Conservation (phyloP, 805 yeast genomes). For the Starmerella sp. region DNA sequence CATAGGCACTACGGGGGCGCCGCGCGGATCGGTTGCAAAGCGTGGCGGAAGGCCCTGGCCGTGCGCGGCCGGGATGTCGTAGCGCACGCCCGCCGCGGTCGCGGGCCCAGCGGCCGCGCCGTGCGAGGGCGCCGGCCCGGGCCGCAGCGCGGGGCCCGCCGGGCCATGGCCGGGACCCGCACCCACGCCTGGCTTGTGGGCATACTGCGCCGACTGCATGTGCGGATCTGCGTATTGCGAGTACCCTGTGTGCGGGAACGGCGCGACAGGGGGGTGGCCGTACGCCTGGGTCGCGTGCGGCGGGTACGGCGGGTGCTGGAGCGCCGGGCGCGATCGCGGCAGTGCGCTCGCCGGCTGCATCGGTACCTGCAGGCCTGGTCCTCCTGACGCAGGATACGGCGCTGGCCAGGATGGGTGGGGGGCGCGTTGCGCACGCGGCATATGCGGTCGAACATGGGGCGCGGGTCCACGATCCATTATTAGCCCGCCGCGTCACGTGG, state of each 20-base stretch:
- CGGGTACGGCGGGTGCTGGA: not conserved
- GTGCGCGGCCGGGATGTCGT: not conserved
- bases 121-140: not conserved
- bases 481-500: not conserved
- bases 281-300: not conserved
- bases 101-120: not conserved
- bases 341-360: not conserved
- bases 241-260: not conserved
- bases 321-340: not conserved
- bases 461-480: not conserved
- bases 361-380: not conserved
- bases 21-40: not conserved
- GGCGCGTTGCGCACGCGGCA: conserved; percentile 6
- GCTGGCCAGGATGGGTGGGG: conserved; percentile 5
- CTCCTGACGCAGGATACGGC: not conserved
- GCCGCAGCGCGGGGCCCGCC: not conserved
- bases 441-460: not conserved
- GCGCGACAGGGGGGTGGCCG: not conserved
- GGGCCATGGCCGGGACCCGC: not conserved
- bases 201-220: not conserved
- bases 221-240: not conserved
- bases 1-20: not conserved
- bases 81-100: not conserved
- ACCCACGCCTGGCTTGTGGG: not conserved
- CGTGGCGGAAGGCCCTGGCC: too few relatives aligned